phyloP scores from a whole-genome alignment of 1,284 basidiomycete genomes.

The Ceratobasidium sp. region DNA sequence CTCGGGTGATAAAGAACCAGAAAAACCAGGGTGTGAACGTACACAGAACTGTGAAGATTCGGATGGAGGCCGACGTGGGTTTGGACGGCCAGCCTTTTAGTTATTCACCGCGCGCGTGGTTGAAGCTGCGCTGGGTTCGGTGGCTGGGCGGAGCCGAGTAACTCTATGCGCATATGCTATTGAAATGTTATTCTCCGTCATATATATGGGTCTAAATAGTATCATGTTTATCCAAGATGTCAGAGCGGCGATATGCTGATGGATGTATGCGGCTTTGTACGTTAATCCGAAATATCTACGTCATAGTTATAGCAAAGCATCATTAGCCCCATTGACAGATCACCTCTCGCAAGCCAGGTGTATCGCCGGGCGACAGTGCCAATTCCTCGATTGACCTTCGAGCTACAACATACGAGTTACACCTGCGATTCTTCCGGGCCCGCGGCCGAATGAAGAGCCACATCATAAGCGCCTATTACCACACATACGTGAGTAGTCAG shows the following conservation, averaged over 20 bases:
- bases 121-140: constrained; percentile 17
- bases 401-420: too few relatives aligned
- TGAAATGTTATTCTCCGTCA: not conserved
- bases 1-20: constrained; percentile 31
- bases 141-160: constrained; percentile 24
- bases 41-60: constrained; percentile 24
- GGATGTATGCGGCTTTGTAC: not conserved
- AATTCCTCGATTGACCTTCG: too few relatives aligned
- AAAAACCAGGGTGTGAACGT: constrained; percentile 29
- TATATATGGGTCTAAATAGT: too few relatives aligned
- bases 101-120: not conserved
- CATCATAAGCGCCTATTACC: too few relatives aligned
- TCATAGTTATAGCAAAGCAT: not conserved
- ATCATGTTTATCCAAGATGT: too few relatives aligned
- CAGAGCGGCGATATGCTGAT: not conserved
- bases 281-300: not conserved
- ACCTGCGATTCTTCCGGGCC: too few relatives aligned
- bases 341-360: too few relatives aligned
- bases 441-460: too few relatives aligned
- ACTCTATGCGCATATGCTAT: not conserved
- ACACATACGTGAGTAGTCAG: too few relatives aligned
- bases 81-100: constrained; percentile 10
- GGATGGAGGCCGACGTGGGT: constrained; percentile 4
- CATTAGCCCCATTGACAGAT: not conserved
- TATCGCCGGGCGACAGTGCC: too few relatives aligned